Base-by-base conservation (phyloP, 768 basidiomycete species). In the Psilocybe tampanensis region DNA sequence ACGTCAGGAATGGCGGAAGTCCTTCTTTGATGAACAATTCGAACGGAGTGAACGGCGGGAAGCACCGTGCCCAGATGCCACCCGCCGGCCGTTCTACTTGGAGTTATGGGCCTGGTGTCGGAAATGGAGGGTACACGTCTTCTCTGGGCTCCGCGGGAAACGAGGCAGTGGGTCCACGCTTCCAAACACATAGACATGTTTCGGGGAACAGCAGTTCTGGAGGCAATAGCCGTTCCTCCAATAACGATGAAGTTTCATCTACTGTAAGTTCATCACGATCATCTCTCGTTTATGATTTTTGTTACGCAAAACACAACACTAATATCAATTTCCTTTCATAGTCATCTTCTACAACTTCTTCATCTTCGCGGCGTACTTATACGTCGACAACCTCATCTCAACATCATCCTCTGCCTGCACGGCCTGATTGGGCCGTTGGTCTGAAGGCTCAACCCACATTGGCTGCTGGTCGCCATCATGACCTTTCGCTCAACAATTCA, bases 351-450 rank as follows among this genome's bases (percentile, higher is more conserved):
- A 84, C 85, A 12, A 86, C 86, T 1, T 92, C 92, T 6, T 92
- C 90, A 0, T 91, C 90, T 1, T 93, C 92, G 36, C 82, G 88
- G 36, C 81, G 85, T 60, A 90, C 89, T 6, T 90, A 82, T 61
- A 89, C 89, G 1, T 91, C 90, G 32, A 83, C 82, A 1, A 77
- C 88, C 5, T 90, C 90, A 2, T 89, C 88, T 19, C 81, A 80
- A 62, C 79, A 92, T 62, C 79, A 92, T 73, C 92, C 92, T 13
- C 78, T 94, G 36, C 92, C 92, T 3, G 75, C 90, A 2, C 80
- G 92, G 55, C 92, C 92, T 39, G 92, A 94, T 68, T 94, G 93
- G 92, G 92, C 92, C 17, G 89, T 94, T 3, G 90, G 90, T 15
- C 76, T 94, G 32, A 91, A 88, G 68, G 83, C 90, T 0, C 87